phyloP scores from a whole-genome alignment of 768 basidiomycete species.

The Russula sp. region DNA sequence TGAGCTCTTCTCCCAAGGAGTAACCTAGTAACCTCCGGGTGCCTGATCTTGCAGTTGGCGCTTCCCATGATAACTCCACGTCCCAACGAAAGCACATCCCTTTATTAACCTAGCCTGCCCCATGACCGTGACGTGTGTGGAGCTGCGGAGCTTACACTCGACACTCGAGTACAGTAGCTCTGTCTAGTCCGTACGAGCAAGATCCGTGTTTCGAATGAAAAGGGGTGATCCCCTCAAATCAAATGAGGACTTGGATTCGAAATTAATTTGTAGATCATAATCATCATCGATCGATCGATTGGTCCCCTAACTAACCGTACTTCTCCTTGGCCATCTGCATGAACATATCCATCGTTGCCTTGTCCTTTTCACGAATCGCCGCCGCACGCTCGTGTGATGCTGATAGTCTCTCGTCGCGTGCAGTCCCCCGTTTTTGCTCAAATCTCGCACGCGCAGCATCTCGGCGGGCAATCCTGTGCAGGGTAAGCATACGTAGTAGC shows the following conservation, averaged over 20 bases:
- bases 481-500: neutral
- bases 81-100: too few relatives aligned
- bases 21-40: neutral
- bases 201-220: too few relatives aligned
- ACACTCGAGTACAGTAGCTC: too few relatives aligned
- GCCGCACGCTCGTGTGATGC: conserved; percentile 52
- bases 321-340: conserved; percentile 83
- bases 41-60: too few relatives aligned
- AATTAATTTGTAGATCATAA: too few relatives aligned
- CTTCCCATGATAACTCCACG: too few relatives aligned
- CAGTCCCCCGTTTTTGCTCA: conserved; percentile 40
- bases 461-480: conserved; percentile 57
- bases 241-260: too few relatives aligned
- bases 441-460: conserved; percentile 63
- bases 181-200: too few relatives aligned
- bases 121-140: too few relatives aligned
- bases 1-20: neutral
- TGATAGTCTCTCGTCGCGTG: conserved; percentile 43
- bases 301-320: conserved; percentile 49
- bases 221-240: too few relatives aligned
- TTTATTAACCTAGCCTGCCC: too few relatives aligned
- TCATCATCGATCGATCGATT: neutral
- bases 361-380: conserved; percentile 71
- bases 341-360: conserved; percentile 95
- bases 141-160: too few relatives aligned